Evolutionary conservation across 371 early-diverging fungal genomes (phyloP).

Genomic region (Mortierella sp.): DNA sequence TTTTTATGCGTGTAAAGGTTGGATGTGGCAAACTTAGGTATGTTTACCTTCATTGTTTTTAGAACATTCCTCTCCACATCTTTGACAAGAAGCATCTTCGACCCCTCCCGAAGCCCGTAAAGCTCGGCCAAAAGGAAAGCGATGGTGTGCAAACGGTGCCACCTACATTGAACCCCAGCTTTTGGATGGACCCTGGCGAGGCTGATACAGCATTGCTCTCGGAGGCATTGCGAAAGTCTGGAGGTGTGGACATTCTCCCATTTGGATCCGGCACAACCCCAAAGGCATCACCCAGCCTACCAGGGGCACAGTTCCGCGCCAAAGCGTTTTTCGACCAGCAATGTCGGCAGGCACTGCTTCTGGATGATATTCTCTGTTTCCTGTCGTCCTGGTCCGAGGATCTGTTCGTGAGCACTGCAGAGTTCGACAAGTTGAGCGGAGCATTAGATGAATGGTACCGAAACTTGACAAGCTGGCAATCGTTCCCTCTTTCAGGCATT

Average conservation of each 20-base stretch:
- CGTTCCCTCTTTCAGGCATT: conserved; percentile 39
- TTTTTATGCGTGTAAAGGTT: too few species aligned
- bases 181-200: conserved; percentile 3
- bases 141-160: background rate
- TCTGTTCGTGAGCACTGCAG: conserved; percentile 39
- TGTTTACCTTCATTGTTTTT: too few species aligned
- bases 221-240: background rate
- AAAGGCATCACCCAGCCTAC: conserved; percentile 13
- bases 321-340: conserved; percentile 48
- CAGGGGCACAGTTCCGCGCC: conserved; percentile 40
- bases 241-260: conserved; percentile 1
- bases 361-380: conserved; percentile 42
- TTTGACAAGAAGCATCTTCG: conserved; percentile 43
- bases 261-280: conserved; percentile 14
- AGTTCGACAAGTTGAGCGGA: conserved; percentile 41
- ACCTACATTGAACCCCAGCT: conserved; percentile 9
- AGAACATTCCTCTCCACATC: conserved; percentile 43
- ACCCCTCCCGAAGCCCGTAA: conserved; percentile 31
- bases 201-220: background rate
- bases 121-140: background rate
- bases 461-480: conserved; percentile 34
- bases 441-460: conserved; percentile 48
- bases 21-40: too few species aligned
- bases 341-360: conserved; percentile 41
- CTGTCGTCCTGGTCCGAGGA: conserved; percentile 46